Percentiles rank a stretch among this genome's conserved stretches.
These are phyloP conservation scores for Dentipellis sp. DNA, from an alignment of 768 basidiomycete species.

Conservation along the genomic window DNA sequence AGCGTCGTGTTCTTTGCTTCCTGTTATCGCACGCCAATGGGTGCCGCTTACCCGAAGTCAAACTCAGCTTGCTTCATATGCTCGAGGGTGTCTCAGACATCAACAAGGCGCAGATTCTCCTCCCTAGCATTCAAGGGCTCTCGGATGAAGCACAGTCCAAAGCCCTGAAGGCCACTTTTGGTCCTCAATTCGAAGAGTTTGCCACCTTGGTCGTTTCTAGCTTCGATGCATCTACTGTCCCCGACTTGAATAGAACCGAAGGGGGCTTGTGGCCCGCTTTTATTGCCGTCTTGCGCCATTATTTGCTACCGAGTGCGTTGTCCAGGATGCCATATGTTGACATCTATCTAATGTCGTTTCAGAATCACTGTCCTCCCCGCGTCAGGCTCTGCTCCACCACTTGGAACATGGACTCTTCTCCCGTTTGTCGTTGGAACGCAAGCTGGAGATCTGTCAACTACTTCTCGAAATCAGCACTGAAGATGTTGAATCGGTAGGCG, in stretches of 20 bases:
- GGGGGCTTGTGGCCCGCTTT: constrained; percentile 45
- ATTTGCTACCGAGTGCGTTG: constrained; percentile 36
- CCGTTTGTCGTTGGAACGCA: constrained; percentile 40
- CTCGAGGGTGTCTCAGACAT: constrained; percentile 38
- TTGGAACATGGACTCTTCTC: constrained; percentile 51
- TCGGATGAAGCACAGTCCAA: constrained; percentile 10
- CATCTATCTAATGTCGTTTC: constrained; percentile 3
- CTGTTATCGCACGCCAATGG: constrained; percentile 71
- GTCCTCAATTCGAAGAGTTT: constrained; percentile 27
- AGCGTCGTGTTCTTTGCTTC: constrained; percentile 63
- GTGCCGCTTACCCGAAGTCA: constrained; percentile 37
- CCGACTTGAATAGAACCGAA: constrained; percentile 34
- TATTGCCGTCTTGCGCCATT: constrained; percentile 30
- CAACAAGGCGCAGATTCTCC: constrained; percentile 42
- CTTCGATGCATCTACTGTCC: constrained; percentile 39
- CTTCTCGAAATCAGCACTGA: constrained; percentile 46
- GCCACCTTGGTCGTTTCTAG: constrained; percentile 30
- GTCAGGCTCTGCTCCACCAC: constrained; percentile 31
- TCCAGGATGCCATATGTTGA: neutral
- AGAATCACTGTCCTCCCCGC: constrained; percentile 34
- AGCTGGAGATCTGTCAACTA: constrained; percentile 43
- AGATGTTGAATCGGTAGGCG: constrained; percentile 37
- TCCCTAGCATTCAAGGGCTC: constrained; percentile 44
- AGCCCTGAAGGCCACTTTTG: constrained; percentile 21
- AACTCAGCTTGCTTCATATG: constrained; percentile 43